Base-by-base conservation (phyloP, 495 filamentous ascomycete species). In the Eremomyces bilateralis region DNA sequence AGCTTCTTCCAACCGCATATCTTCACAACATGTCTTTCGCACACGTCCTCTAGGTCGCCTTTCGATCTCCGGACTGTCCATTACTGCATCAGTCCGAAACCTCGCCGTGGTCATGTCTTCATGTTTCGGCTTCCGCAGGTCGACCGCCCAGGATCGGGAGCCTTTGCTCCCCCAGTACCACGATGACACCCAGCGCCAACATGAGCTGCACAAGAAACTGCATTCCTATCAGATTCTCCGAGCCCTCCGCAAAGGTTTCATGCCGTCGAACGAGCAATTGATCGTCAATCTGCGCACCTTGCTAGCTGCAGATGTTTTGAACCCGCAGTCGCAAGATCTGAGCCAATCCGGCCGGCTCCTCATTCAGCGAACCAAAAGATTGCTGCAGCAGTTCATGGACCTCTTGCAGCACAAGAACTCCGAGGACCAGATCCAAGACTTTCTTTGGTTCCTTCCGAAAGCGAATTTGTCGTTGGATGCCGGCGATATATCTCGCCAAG, bases 151-250 rank as follows among this genome's bases (percentile, higher is more conserved):
- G 41, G 76, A 80, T 42, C 71, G 63, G 15, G 67, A 84, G 42
- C 80, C 82, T 28, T 64, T 93, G 20, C 70, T 93, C 20, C 74
- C 83, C 44, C 74, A 71, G 42, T 91, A 93, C 56, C 63, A 73
- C 40, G 75, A 88, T 52, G 79, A 84, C 43, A 92, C 82, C 5
- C 53, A 63, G 16, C 60, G 80, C 33, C 81, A 93, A 61, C 64
- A 74, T 21, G 58, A 64, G 33, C 59, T 84, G 29, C 80, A 83
- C 46, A 69, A 77, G 49, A 93, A 92, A 57, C 63, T 93, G 38
- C 85, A 92, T 54, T 72, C 71, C 36, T 93, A 92, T 50, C 82
- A 91, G 58, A 88, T 91, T 80, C 41, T 79, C 20, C 67, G 80
- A 30, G 85, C 85, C 39, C 52, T 95, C 12, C 66, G 68, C 12